These are phyloP conservation scores for Russula dissimulans DNA, from an alignment of 768 basidiomycete genomes.

Conservation along the genomic window DNA sequence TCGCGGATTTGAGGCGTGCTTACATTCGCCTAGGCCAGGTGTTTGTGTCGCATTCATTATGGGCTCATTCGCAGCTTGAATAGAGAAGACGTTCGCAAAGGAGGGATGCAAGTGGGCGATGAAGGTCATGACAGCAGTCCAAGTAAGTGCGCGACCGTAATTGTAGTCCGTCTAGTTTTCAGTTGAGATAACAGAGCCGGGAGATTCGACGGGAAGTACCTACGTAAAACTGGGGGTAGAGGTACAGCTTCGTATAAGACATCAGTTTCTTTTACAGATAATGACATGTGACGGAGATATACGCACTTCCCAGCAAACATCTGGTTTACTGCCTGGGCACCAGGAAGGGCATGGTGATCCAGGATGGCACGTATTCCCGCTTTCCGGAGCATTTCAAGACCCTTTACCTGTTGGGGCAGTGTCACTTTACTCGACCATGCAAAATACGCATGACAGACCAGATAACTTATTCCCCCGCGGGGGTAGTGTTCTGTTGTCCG, in stretches of 20 bases:
- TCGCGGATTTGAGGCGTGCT: slow-evolving; percentile 19
- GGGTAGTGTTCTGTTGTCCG: slow-evolving; percentile 53
- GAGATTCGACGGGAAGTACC: slow-evolving; percentile 15
- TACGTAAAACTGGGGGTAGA: slow-evolving; percentile 63
- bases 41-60: slow-evolving; percentile 62
- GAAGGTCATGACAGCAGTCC: slow-evolving; percentile 73
- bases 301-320: slow-evolving; percentile 60
- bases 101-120: slow-evolving; percentile 60
- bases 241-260: slow-evolving; percentile 43
- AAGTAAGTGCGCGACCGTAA: slow-evolving; percentile 69
- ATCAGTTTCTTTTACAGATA: too few relatives aligned
- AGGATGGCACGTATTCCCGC: slow-evolving; percentile 63
- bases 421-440: neutral
- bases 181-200: neutral
- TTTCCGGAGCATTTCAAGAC: slow-evolving; percentile 46
- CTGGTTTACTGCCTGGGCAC: slow-evolving; percentile 52
- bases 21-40: slow-evolving; percentile 63
- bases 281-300: neutral
- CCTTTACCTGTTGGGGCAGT: slow-evolving; percentile 40
- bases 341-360: slow-evolving; percentile 63
- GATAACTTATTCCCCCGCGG: slow-evolving; percentile 54
- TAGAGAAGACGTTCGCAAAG: slow-evolving; percentile 56
- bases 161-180: slow-evolving; percentile 50
- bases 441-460: slow-evolving; percentile 33
- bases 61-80: slow-evolving; percentile 73